A percentile compares a stretch with the other conserved stretches of the same genome.
Conservation (phyloP, 768 basidiomycete genomes). For the Suillus ampliporus region DNA sequence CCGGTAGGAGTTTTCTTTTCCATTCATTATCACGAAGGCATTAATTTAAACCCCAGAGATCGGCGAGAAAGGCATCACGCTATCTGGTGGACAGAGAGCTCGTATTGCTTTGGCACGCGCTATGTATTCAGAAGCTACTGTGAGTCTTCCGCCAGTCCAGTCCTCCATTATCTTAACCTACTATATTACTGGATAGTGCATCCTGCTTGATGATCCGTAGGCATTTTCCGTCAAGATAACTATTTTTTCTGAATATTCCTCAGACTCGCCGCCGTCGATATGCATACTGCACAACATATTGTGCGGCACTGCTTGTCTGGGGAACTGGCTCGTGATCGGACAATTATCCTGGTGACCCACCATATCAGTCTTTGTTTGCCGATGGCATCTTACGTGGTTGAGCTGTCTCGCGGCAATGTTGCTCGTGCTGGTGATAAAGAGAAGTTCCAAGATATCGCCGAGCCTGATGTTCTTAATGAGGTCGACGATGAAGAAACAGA, state of each 20-base stretch:
- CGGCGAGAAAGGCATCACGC: conserved; percentile 72
- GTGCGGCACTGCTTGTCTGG: conserved; percentile 69
- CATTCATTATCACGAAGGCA: not conserved
- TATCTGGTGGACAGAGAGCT: conserved; percentile 78
- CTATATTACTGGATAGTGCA: conserved; percentile 41
- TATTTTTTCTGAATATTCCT: conserved; percentile 17
- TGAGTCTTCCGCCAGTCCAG: conserved; percentile 26
- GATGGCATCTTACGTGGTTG: conserved; percentile 68
- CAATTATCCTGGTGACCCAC: conserved; percentile 85
- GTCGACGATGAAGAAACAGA: conserved; percentile 47
- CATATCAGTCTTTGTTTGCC: conserved; percentile 77
- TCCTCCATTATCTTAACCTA: conserved; percentile 10
- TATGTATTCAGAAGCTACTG: conserved; percentile 73
- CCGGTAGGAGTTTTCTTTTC: conserved; percentile 47
- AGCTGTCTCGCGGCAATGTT: conserved; percentile 56
- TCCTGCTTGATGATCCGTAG: conserved; percentile 76
- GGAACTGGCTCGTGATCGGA: conserved; percentile 63
- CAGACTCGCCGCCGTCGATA: conserved; percentile 74
- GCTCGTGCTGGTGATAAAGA: conserved; percentile 55
- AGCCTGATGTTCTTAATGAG: conserved; percentile 52
- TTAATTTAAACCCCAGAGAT: conserved; percentile 52
- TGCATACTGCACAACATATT: conserved; percentile 77
- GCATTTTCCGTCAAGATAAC: conserved; percentile 35
- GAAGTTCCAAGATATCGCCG: conserved; percentile 49
- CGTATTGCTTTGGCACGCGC: conserved; percentile 80